Conservation (phyloP, 495 filamentous ascomycete species). For the Thozetella sp. region DNA sequence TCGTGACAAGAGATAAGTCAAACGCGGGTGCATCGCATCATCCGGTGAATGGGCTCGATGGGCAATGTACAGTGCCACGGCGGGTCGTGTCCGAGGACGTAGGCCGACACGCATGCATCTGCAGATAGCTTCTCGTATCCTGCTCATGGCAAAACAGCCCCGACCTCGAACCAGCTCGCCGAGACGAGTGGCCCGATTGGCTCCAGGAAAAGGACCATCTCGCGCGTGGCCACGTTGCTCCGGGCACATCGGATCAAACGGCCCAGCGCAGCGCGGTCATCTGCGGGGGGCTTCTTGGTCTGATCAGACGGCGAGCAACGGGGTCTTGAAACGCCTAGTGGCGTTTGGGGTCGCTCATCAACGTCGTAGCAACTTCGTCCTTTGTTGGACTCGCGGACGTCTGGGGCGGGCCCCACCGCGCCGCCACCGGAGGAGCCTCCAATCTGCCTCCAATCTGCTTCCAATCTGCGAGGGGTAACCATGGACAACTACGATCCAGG, state of each 20-base stretch:
- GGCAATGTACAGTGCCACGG: too few relatives aligned
- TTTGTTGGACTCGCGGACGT: neutral
- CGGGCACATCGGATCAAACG: constrained; percentile 2
- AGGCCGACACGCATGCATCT: too few relatives aligned
- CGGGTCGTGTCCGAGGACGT: too few relatives aligned
- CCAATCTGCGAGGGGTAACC: neutral
- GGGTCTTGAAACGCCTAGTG: constrained; percentile 2
- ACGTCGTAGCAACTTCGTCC: neutral
- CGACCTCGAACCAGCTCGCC: neutral
- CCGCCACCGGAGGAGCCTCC: neutral
- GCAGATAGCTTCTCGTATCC: too few relatives aligned
- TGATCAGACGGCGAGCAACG: neutral
- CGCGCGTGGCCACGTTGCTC: neutral
- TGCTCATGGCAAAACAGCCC: too few relatives aligned
- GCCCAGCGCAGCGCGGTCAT: neutral
- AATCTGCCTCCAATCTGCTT: too few relatives aligned
- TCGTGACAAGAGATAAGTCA: too few relatives aligned
- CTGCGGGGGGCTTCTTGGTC: neutral
- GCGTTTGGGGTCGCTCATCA: neutral
- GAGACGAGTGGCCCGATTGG: neutral
- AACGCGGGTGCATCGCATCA: too few relatives aligned
- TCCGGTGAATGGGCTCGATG: too few relatives aligned
- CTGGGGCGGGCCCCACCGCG: too few relatives aligned
- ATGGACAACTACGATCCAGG: too few relatives aligned
- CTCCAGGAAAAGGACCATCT: neutral